Evolutionary conservation across 257 asterid species (phyloP).

Genomic region (Perilla frutescens): DNA sequence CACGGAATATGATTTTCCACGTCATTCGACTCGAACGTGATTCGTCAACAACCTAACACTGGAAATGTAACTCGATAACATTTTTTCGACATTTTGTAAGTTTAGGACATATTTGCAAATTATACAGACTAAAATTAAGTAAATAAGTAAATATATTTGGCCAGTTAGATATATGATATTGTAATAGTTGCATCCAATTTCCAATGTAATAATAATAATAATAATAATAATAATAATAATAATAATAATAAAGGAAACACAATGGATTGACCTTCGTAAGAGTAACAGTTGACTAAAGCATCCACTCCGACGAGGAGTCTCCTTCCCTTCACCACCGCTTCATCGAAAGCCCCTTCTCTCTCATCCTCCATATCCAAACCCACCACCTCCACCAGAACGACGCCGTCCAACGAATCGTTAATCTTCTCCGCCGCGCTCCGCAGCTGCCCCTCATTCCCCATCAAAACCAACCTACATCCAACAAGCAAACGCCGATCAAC

Average conservation of each 20-base stretch:
- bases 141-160: no score
- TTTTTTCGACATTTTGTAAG: no score
- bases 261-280: slow-evolving; percentile 69
- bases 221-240: no score
- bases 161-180: no score
- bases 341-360: slow-evolving; percentile 55
- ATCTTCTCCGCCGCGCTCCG: slow-evolving; percentile 61
- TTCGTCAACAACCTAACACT: no score
- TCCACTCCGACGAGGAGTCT: slow-evolving; percentile 62
- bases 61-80: no score
- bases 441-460: slow-evolving; percentile 76
- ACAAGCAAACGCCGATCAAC: not conserved
- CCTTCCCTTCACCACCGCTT: slow-evolving; percentile 73
- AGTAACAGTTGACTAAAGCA: slow-evolving; percentile 79
- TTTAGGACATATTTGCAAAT: no score
- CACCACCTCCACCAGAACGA: slow-evolving; percentile 57
- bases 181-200: no score
- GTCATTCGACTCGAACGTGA: no score
- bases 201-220: no score
- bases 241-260: not conserved
- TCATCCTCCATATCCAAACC: slow-evolving; percentile 79
- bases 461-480: slow-evolving; percentile 63
- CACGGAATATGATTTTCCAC: no score
- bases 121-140: no score
- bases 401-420: slow-evolving; percentile 51